These are phyloP conservation scores for Hortiboletus campestris DNA, from an alignment of 768 basidiomycete species.

Conservation along the genomic window DNA sequence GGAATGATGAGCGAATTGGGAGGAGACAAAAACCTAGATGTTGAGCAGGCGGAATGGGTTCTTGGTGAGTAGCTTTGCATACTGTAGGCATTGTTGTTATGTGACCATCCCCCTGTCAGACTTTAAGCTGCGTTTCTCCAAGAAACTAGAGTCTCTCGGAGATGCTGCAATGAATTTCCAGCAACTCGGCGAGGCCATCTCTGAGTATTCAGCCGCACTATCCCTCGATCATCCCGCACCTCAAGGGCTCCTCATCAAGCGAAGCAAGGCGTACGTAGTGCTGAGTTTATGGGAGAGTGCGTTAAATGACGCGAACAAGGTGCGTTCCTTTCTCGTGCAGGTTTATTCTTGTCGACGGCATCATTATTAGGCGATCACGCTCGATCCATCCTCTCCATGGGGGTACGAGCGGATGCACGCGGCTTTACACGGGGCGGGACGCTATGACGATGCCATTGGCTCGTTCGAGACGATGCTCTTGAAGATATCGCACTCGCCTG, in stretches of 20 bases:
- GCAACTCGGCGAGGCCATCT: neutral
- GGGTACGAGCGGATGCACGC: neutral
- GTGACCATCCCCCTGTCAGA: neutral
- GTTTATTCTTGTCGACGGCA: neutral
- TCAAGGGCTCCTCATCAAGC: neutral
- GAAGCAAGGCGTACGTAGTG: neutral
- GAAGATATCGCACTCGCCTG: neutral
- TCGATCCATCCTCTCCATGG: neutral
- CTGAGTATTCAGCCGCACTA: neutral
- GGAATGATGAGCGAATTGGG: neutral
- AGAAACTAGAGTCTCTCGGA: neutral
- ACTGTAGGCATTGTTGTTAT: neutral
- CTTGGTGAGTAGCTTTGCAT: neutral
- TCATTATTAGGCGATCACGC: neutral
- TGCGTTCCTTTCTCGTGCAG: neutral
- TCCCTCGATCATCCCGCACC: neutral
- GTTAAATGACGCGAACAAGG: neutral
- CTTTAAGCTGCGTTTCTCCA: neutral
- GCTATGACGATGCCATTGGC: neutral
- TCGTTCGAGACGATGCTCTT: constrained; percentile 3
- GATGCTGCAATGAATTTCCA: neutral
- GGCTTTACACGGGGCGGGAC: neutral
- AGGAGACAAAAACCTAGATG: neutral
- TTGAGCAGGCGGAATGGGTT: neutral
- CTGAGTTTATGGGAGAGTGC: neutral